Evolutionary conservation across 2,329 filamentous ascomycete genomes (phyloP).

Genomic region (Diaporthe velutina): DNA sequence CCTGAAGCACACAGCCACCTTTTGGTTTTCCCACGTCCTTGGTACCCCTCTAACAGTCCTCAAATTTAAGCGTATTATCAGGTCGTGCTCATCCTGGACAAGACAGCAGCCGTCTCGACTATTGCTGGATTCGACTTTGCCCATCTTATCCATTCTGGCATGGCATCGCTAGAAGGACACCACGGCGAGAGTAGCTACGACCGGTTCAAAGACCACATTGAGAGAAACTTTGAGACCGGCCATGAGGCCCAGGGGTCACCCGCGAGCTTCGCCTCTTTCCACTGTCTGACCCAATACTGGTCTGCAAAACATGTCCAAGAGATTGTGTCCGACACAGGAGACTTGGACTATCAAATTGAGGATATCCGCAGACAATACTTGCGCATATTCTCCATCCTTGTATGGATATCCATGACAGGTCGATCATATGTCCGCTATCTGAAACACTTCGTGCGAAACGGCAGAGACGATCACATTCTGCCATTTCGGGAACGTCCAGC

Average conservation of each 20-base stretch:
- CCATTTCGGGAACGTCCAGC: not conserved
- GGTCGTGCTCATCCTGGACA: no score
- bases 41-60: no score
- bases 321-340: not conserved
- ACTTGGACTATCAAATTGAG: not conserved
- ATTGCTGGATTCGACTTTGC: not conserved
- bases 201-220: not conserved
- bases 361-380: not conserved
- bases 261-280: not conserved
- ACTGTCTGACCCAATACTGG: not conserved
- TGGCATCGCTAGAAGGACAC: not conserved
- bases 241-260: not conserved
- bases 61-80: no score
- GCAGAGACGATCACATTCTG: not conserved
- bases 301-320: not conserved
- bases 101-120: not conserved
- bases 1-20: not conserved
- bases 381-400: slow-evolving; percentile 12
- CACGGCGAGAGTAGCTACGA: not conserved
- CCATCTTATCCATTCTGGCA: not conserved
- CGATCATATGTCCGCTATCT: not conserved
- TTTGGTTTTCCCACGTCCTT: no score
- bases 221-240: not conserved
- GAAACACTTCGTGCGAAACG: not conserved
- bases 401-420: not conserved